Conservation (phyloP, 371 early-diverging fungal species). For the Smittium culicis region DNA sequence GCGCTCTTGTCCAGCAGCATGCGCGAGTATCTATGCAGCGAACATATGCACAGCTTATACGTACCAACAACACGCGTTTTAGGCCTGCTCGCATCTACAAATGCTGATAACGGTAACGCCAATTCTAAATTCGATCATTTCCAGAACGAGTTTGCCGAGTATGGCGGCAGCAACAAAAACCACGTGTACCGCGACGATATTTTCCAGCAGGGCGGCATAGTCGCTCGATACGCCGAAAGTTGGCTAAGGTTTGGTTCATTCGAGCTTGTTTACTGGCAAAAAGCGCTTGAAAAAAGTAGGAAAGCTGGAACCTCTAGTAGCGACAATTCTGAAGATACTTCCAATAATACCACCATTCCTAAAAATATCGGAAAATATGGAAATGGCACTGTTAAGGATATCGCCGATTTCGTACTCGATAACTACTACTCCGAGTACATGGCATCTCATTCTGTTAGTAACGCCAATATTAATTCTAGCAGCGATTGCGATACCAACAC, state of each 20-base stretch:
- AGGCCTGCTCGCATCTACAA: constrained; percentile 30
- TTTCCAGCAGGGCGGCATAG: constrained; percentile 61
- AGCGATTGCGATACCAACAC: no score
- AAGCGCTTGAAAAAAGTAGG: no score
- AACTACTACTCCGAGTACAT: constrained; percentile 19
- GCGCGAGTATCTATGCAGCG: constrained; percentile 72
- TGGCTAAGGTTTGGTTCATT: constrained; percentile 86
- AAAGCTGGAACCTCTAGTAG: no score
- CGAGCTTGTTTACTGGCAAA: constrained; percentile 51
- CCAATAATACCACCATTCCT: no score
- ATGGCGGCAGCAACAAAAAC: constrained; percentile 41
- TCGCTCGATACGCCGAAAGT: constrained; percentile 58
- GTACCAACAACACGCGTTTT: constrained; percentile 71
- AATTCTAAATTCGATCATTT: not conserved
- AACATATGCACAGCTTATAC: constrained; percentile 58
- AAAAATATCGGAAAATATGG: no score
- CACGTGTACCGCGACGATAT: constrained; percentile 57
- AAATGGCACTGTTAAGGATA: constrained; percentile 32
- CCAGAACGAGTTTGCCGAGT: no score
- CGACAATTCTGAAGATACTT: no score
- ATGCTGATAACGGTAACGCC: not conserved
- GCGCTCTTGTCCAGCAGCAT: constrained; percentile 68
- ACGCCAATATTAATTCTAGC: no score
- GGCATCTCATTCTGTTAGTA: no score
- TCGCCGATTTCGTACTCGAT: constrained; percentile 59